phyloP scores from a whole-genome alignment of 768 basidiomycete species.

The Hemileccinum rubropunctum region DNA sequence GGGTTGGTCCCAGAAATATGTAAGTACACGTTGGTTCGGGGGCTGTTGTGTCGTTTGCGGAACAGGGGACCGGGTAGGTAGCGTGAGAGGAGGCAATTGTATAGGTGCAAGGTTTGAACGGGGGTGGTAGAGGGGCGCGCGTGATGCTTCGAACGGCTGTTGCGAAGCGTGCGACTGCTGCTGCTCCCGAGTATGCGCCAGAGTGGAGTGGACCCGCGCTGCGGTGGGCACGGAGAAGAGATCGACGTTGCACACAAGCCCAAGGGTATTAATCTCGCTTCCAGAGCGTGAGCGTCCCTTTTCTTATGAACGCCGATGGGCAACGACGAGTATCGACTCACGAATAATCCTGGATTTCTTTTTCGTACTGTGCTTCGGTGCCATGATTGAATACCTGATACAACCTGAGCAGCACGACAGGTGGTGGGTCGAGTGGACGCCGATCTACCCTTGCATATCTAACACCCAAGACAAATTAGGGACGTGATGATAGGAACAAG shows the following conservation, averaged over 20 bases:
- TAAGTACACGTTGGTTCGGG: constrained; percentile 38
- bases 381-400: constrained; percentile 44
- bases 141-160: constrained; percentile 6
- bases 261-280: constrained; percentile 61
- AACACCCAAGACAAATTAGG: constrained; percentile 4
- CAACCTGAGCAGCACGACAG: constrained; percentile 51
- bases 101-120: constrained; percentile 12
- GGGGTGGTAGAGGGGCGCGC: constrained; percentile 13
- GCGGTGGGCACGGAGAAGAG: constrained; percentile 56
- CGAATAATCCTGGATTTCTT: constrained; percentile 52
- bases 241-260: constrained; percentile 75
- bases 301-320: neutral
- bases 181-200: constrained; percentile 8
- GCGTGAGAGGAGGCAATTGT: constrained; percentile 22
- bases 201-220: constrained; percentile 5
- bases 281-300: constrained; percentile 8
- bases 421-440: constrained; percentile 68
- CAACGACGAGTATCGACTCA: constrained; percentile 24
- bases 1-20: constrained; percentile 38
- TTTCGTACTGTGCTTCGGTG: constrained; percentile 38
- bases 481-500: neutral
- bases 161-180: constrained; percentile 13
- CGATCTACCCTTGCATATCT: constrained; percentile 63
- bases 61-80: constrained; percentile 10
- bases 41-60: constrained; percentile 6